phyloP scores from a whole-genome alignment of 2,329 filamentous ascomycete genomes.

The Xylariaceae sp. region DNA sequence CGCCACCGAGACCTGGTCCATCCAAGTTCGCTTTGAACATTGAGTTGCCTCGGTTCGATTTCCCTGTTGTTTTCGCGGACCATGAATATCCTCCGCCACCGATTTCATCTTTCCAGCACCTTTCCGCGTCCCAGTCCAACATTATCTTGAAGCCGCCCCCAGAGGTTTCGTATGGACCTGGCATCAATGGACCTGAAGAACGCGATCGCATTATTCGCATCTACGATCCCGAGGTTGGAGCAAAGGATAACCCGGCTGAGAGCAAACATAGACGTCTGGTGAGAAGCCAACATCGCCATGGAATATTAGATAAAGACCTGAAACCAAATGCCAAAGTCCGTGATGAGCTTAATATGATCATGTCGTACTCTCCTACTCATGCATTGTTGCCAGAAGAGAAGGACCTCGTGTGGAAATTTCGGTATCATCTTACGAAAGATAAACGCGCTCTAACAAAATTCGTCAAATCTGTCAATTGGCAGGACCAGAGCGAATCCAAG shows the following conservation, averaged over 20 bases:
- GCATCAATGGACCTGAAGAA: slow-evolving; percentile 65
- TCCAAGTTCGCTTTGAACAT: slow-evolving; percentile 77
- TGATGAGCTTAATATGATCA: slow-evolving; percentile 85
- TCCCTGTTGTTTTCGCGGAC: slow-evolving; percentile 91
- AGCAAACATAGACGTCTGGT: slow-evolving; percentile 90
- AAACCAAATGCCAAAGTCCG: slow-evolving; percentile 95
- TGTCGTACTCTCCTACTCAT: slow-evolving; percentile 89
- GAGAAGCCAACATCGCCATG: slow-evolving; percentile 81
- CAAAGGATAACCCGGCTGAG: slow-evolving; percentile 87
- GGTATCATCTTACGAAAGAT: slow-evolving; percentile 87
- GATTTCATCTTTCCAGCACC: slow-evolving; percentile 66
- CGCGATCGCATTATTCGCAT: slow-evolving; percentile 67
- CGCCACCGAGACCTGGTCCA: slow-evolving; percentile 42
- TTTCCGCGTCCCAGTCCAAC: slow-evolving; percentile 58
- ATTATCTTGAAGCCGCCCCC: slow-evolving; percentile 73
- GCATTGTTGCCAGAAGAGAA: slow-evolving; percentile 85
- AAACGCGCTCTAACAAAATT: slow-evolving; percentile 94
- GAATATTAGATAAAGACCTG: slow-evolving; percentile 88
- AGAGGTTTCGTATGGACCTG: slow-evolving; percentile 84
- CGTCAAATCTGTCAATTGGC: slow-evolving; percentile 96
- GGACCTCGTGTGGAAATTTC: slow-evolving; percentile 94
- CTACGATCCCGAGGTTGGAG: slow-evolving; percentile 88
- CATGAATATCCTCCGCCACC: slow-evolving; percentile 85
- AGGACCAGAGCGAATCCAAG: slow-evolving; percentile 73
- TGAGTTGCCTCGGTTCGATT: slow-evolving; percentile 91